Percentiles rank a stretch among this genome's conserved stretches.
phyloP scores from a whole-genome alignment of 306 rosid species.

The Boehmeria nivea region DNA sequence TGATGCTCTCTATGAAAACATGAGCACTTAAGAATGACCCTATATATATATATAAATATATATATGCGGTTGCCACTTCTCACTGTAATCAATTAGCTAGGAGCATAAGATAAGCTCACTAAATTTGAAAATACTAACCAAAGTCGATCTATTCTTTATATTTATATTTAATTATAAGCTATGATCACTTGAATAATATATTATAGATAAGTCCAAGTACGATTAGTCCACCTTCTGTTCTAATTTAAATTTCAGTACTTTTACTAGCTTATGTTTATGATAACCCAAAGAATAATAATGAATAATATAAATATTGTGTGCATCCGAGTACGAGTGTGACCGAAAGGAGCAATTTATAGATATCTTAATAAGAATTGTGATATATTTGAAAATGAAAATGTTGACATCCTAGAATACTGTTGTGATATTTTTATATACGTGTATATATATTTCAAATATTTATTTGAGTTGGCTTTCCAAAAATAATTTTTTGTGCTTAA shows the following conservation, averaged over 20 bases:
- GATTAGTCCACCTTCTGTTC: background rate
- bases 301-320: background rate
- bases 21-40: no score
- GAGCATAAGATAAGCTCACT: background rate
- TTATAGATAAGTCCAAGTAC: background rate
- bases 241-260: background rate
- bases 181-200: background rate
- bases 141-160: constrained; percentile 4
- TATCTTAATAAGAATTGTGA: no score
- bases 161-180: background rate
- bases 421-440: no score
- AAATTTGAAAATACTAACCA: background rate
- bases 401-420: no score
- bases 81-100: background rate
- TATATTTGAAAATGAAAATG: no score
- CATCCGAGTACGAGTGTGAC: no score
- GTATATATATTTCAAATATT: no score
- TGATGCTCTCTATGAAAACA: no score
- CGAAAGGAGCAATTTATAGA: no score
- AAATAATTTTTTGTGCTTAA: no score
- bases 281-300: background rate
- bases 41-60: background rate
- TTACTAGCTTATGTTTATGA: background rate
- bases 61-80: background rate
- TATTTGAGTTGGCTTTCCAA: no score